Conservation (phyloP, 306 rosid genomes). For the Delonix regia region DNA sequence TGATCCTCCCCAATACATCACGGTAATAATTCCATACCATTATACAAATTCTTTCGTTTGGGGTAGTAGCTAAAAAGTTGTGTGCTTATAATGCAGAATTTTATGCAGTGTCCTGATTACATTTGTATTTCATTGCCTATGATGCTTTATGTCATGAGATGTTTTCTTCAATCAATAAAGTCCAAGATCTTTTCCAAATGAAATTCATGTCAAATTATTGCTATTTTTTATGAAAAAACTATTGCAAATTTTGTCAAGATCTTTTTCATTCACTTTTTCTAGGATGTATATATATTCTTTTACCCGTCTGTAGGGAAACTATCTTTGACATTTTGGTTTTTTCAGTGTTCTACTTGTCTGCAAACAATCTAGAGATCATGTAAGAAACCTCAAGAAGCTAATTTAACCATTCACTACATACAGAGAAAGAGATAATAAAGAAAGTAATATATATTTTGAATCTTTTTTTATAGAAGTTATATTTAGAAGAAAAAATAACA, state of each 20-base stretch:
- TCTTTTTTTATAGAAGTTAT: no score
- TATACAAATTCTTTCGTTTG: conserved; percentile 2
- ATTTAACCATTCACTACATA: not conserved
- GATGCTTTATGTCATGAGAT: not conserved
- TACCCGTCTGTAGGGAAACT: not conserved
- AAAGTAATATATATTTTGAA: not conserved
- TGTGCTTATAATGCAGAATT: not conserved
- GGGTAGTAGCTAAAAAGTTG: not conserved
- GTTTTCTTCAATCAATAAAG: conserved; percentile 10
- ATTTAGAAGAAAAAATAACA: no score
- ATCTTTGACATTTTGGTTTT: not conserved
- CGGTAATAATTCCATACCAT: conserved; percentile 53
- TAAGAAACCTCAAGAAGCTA: not conserved
- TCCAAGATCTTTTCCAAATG: not conserved
- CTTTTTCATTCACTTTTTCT: not conserved
- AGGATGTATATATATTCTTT: not conserved
- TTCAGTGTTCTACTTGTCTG: not conserved
- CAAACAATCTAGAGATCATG: not conserved
- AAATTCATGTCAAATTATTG: not conserved
- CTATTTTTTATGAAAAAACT: no score
- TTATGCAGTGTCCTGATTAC: conserved; percentile 19
- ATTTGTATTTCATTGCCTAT: not conserved
- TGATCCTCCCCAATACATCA: conserved; percentile 73
- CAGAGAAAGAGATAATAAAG: not conserved
- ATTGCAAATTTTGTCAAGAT: no score